Evolutionary conservation across 805 yeast species (phyloP).

Genomic region (Debaryomyces castellii): DNA sequence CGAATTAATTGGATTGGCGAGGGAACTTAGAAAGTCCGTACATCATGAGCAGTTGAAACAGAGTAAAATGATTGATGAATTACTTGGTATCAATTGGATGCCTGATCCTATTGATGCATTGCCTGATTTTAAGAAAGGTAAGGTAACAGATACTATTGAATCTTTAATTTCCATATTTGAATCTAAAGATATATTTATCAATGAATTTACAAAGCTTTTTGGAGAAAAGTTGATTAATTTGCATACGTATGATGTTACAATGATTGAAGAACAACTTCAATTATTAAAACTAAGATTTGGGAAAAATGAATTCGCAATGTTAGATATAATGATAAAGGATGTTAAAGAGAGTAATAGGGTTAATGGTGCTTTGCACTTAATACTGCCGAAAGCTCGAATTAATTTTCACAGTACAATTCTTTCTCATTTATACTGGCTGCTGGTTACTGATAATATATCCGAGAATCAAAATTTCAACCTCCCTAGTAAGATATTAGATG

Average conservation of each 20-base stretch:
- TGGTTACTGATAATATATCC: slow-evolving; percentile 29
- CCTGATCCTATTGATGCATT: slow-evolving; percentile 91
- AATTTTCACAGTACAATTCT: slow-evolving; percentile 58
- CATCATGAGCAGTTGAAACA: slow-evolving; percentile 7
- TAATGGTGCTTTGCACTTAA: slow-evolving; percentile 24
- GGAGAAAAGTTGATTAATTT: slow-evolving; percentile 53
- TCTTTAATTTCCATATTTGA: slow-evolving; percentile 73
- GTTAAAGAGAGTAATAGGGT: slow-evolving; percentile 54
- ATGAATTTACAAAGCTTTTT: slow-evolving; percentile 61
- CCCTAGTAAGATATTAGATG: slow-evolving; percentile 45
- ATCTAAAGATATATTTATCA: slow-evolving; percentile 61
- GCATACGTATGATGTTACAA: slow-evolving; percentile 38
- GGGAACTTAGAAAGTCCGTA: slow-evolving; percentile 42
- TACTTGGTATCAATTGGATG: slow-evolving; percentile 58
- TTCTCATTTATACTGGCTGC: slow-evolving; percentile 84
- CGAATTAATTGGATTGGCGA: slow-evolving; percentile 52
- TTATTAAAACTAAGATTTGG: slow-evolving; percentile 65
- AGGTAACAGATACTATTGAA: slow-evolving; percentile 66
- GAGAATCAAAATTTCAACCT: slow-evolving; percentile 41
- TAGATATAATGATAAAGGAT: slow-evolving; percentile 85
- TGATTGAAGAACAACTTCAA: slow-evolving; percentile 44
- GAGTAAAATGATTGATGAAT: slow-evolving; percentile 31
- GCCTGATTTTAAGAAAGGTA: slow-evolving; percentile 70
- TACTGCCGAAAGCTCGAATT: neutral
- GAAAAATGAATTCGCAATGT: slow-evolving; percentile 58